Conservation (phyloP, 2,329 filamentous ascomycete genomes). For the Dryadomyces quercivorus region DNA sequence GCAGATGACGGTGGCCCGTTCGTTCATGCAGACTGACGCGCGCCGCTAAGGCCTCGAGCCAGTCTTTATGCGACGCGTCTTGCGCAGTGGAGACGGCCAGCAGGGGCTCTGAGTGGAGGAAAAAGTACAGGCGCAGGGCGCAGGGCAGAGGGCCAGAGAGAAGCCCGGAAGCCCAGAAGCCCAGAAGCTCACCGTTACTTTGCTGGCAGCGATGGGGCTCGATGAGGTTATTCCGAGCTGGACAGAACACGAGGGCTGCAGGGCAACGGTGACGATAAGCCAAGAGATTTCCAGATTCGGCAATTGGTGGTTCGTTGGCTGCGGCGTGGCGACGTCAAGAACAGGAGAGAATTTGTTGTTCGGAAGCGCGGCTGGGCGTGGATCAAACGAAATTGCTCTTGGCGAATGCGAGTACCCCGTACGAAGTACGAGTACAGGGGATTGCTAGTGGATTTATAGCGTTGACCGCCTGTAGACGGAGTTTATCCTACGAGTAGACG, state of each 20-base stretch:
- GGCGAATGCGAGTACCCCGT: background rate
- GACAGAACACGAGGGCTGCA: too few relatives aligned
- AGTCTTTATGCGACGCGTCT: background rate
- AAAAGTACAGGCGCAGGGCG: too few relatives aligned
- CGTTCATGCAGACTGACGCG: background rate
- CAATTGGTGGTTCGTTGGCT: conserved; percentile 4
- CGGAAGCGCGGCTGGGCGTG: background rate
- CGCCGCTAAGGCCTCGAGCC: background rate
- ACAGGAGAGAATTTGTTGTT: conserved; percentile 3
- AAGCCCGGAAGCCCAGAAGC: background rate
- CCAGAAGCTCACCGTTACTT: background rate
- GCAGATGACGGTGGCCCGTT: background rate
- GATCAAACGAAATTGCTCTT: conserved; percentile 1
- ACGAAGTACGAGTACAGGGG: background rate
- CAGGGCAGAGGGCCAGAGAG: background rate
- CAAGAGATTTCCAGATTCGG: background rate
- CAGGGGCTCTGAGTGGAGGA: too few relatives aligned
- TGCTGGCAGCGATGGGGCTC: background rate
- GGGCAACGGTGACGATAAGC: background rate
- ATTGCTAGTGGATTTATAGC: too few relatives aligned
- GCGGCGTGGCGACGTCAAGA: conserved; percentile 4
- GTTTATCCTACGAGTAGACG: too few relatives aligned
- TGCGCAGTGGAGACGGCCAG: too few relatives aligned
- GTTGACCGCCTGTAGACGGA: too few relatives aligned
- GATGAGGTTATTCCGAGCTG: too few relatives aligned